These are phyloP conservation scores for Metarhizium rileyi DNA, from an alignment of 2,329 filamentous ascomycete species.

Conservation along the genomic window DNA sequence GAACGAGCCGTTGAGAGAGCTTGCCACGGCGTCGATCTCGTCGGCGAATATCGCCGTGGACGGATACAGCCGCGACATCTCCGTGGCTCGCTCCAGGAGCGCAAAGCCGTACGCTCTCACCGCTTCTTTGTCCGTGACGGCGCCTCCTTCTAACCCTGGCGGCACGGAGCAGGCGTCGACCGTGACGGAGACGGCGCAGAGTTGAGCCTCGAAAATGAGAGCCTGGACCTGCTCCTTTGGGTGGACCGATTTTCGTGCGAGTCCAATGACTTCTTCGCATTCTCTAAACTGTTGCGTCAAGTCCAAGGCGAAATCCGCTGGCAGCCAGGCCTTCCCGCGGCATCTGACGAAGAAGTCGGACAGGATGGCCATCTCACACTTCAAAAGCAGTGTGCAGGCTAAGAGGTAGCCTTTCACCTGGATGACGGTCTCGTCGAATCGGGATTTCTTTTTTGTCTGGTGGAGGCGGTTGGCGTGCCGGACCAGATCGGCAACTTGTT, in stretches of 20 bases:
- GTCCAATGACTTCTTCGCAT: slow-evolving; percentile 29
- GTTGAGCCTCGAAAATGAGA: slow-evolving; percentile 37
- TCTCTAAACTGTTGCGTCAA: slow-evolving; percentile 23
- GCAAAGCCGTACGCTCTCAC: slow-evolving; percentile 3
- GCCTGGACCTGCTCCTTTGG: slow-evolving; percentile 39
- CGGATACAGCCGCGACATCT: slow-evolving; percentile 10
- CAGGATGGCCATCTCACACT: slow-evolving; percentile 38
- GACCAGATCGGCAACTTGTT: slow-evolving; percentile 35
- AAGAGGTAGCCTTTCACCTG: slow-evolving; percentile 30
- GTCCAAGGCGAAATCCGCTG: slow-evolving; percentile 14
- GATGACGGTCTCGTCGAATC: slow-evolving; percentile 24
- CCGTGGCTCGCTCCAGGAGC: slow-evolving; percentile 13
- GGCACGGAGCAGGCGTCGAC: not conserved
- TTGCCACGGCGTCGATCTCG: slow-evolving; percentile 36
- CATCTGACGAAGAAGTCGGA: slow-evolving; percentile 24
- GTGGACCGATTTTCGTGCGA: slow-evolving; percentile 24
- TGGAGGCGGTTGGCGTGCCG: slow-evolving; percentile 25
- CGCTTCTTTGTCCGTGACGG: not conserved
- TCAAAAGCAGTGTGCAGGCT: slow-evolving; percentile 33
- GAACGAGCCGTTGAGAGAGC: slow-evolving; percentile 41
- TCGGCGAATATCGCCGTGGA: slow-evolving; percentile 25
- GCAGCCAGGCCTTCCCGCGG: slow-evolving; percentile 1
- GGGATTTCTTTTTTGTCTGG: slow-evolving; percentile 17
- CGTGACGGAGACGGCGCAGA: not conserved
- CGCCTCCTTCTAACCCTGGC: not conserved